A percentile compares a stretch with the other conserved stretches of the same genome.
Conservation (phyloP, 345 rosid genomes). For the Carallia brachiata region DNA sequence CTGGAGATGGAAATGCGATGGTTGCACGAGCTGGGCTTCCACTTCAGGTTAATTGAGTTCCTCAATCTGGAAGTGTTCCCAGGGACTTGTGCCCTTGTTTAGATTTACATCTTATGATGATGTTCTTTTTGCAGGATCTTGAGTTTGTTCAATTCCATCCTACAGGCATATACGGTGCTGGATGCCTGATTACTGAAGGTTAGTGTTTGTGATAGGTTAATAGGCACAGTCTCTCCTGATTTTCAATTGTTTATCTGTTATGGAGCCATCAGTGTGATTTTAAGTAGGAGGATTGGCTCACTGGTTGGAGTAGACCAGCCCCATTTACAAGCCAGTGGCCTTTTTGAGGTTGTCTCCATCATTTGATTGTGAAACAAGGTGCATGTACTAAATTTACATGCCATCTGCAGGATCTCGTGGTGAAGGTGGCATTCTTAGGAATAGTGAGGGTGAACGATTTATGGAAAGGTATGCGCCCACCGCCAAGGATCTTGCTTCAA, state of each 20-base stretch:
- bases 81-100: not conserved
- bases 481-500: conserved; percentile 98
- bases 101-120: not conserved
- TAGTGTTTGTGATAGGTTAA: conserved; percentile 10
- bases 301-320: not conserved
- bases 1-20: conserved; percentile 98
- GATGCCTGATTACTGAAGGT: conserved; percentile 98
- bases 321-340: too few relatives aligned
- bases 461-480: conserved; percentile 99
- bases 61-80: conserved; percentile 5
- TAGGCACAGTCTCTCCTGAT: not conserved
- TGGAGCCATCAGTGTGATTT: not conserved
- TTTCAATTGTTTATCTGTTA: not conserved
- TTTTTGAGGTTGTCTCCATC: not conserved
- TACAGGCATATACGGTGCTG: conserved; percentile 93
- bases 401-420: conserved; percentile 77
- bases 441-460: conserved; percentile 91
- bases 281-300: not conserved
- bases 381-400: conserved; percentile 14
- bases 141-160: conserved; percentile 98
- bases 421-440: conserved; percentile 97
- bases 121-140: conserved; percentile 57
- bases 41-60: conserved; percentile 55
- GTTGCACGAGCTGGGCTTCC: conserved; percentile 87
- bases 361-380: not conserved